These are phyloP conservation scores for Pleomassaria siparia DNA, from an alignment of 2,329 filamentous ascomycete genomes.

Conservation along the genomic window DNA sequence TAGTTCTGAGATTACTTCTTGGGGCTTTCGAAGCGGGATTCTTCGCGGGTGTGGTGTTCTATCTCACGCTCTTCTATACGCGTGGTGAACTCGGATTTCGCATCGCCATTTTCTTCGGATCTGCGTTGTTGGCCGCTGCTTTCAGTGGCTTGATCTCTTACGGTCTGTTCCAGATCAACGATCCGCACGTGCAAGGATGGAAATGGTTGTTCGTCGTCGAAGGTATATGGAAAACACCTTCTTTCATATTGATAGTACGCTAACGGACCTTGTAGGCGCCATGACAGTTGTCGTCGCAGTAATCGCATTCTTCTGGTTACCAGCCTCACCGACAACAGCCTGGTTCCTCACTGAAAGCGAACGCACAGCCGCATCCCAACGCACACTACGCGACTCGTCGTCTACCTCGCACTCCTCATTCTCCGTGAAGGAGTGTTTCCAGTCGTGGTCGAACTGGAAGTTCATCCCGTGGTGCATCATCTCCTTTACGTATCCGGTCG, in stretches of 20 bases:
- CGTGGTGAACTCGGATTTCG: conserved; percentile 47
- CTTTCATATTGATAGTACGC: neutral
- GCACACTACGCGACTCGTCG: conserved; percentile 51
- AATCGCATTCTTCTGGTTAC: conserved; percentile 39
- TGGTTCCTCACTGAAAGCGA: conserved; percentile 45
- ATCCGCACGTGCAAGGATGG: conserved; percentile 50
- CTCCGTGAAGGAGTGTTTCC: conserved; percentile 46
- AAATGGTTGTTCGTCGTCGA: conserved; percentile 51
- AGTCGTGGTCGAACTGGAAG: conserved; percentile 46
- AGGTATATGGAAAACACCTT: too few relatives aligned
- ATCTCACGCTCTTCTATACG: conserved; percentile 54
- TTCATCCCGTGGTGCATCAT: conserved; percentile 51
- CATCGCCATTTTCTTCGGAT: conserved; percentile 49
- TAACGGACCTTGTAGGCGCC: conserved; percentile 5
- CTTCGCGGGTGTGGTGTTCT: conserved; percentile 58
- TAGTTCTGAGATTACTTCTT: conserved; percentile 54
- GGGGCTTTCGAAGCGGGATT: conserved; percentile 56
- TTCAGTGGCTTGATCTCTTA: conserved; percentile 46
- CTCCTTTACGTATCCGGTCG: conserved; percentile 52
- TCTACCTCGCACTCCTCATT: conserved; percentile 42
- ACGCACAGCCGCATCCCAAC: conserved; percentile 44
- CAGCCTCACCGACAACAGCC: conserved; percentile 33
- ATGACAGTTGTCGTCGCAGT: conserved; percentile 38
- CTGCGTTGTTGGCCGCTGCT: conserved; percentile 44
- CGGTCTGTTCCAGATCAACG: conserved; percentile 52